Evolutionary conservation across 306 rosid genomes (phyloP).

Genomic region (Pyrus betulifolia): DNA sequence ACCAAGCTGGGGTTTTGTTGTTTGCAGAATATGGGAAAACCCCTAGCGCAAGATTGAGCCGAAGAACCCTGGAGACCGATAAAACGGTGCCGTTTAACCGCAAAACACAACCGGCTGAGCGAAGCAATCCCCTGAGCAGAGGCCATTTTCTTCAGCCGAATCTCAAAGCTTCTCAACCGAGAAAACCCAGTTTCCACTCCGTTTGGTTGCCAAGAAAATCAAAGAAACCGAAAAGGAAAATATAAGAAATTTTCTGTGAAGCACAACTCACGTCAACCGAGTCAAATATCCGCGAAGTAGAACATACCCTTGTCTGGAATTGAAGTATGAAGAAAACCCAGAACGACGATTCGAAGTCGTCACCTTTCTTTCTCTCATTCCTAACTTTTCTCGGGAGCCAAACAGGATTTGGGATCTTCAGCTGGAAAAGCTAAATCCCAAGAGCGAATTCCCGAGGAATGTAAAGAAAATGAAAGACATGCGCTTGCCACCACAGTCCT

Average conservation of each 20-base stretch:
- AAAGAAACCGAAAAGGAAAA: background rate
- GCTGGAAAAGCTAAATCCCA: background rate
- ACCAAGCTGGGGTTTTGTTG: conserved; percentile 24
- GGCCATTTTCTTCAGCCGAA: conserved; percentile 36
- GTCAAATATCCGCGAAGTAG: background rate
- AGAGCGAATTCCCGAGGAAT: background rate
- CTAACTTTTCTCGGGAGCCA: conserved; percentile 23
- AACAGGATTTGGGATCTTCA: conserved; percentile 12
- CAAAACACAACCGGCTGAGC: conserved; percentile 28
- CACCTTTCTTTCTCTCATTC: background rate
- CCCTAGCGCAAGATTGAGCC: conserved; percentile 26
- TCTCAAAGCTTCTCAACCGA: background rate
- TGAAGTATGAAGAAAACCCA: background rate
- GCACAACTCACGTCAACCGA: conserved; percentile 5
- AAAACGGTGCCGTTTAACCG: conserved; percentile 27
- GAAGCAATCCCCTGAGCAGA: conserved; percentile 47
- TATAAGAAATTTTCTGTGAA: background rate
- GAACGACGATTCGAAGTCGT: background rate
- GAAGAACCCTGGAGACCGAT: conserved; percentile 16
- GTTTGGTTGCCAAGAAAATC: conserved; percentile 9
- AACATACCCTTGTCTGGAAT: conserved; percentile 2
- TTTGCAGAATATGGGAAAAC: conserved; percentile 16
- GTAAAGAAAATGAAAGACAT: background rate
- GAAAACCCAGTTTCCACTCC: background rate
- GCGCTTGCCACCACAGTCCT: background rate